Base-by-base conservation (phyloP, 768 basidiomycete genomes). In the Suillus tomentosus region DNA sequence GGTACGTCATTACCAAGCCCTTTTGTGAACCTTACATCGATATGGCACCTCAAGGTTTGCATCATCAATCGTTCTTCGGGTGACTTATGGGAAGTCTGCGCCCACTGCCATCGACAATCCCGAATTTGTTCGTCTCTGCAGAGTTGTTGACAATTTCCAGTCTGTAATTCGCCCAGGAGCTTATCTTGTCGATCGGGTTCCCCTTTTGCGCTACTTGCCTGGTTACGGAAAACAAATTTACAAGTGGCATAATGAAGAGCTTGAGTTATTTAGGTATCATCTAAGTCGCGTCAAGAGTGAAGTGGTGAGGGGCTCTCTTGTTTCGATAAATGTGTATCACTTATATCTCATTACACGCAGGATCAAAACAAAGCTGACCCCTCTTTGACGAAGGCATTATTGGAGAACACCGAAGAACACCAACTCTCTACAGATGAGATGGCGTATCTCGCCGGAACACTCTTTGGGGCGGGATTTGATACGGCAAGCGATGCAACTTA, bases 201-300 rank as follows among this genome's bases (percentile, higher is more conserved):
- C 43, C 8, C 19, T 45, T 45, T 67, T 79, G 37, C 67, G 66
- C 43, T 83, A 82, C 69, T 69, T 90, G 15, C 87, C 89, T 5
- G 84, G 84, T 9, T 87, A 87, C 67, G 76, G 84, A 8, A 77
- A 79, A 13, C 80, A 84, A 63, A 77, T 90, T 11, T 78, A 79
- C 58, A 76, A 79, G 2, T 84, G 82, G 8, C 87, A 87, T 67
- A 66, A 62, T 5, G 81, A 83, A 55, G 86, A 87, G 65, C 74
- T 86, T 1, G 70, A 55, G 0, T 70, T 88, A 11, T 87, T 85
- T 74, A 82, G 79, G 54, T 73, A 76, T 0, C 83, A 85, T 56
- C 69, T 64, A 74, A 82, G 6, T 27, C 74, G 74, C 39, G 82
- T 85, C 3, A 76, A 77, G 47, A 69, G 70, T 22, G 78, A 79